phyloP scores from a whole-genome alignment of 148 eudicot species.

The Simmondsia chinensis region DNA sequence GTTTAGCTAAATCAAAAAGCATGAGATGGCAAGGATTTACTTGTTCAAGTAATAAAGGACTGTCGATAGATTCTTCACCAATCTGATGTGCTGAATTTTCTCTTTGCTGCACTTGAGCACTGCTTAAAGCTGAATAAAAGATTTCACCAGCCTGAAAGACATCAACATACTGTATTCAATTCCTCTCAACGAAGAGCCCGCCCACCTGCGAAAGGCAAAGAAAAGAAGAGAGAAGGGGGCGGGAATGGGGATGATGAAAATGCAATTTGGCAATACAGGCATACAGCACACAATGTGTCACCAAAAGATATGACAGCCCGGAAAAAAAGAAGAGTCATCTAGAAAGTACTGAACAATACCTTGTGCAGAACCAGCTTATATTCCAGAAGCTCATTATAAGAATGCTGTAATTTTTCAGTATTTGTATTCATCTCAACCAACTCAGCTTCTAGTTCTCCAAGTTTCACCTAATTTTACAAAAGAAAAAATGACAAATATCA shows the following conservation, averaged over 20 bases:
- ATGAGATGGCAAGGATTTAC: conserved; percentile 18
- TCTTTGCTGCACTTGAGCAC: conserved; percentile 49
- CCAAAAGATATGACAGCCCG: no score
- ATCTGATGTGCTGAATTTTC: conserved; percentile 28
- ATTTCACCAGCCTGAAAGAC: conserved; percentile 57
- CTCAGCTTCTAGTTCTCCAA: conserved; percentile 63
- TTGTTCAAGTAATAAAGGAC: conserved; percentile 71
- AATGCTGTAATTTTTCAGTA: conserved; percentile 54
- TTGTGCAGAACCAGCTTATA: conserved; percentile 70
- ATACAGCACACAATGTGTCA: no score
- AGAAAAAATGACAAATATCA: neutral
- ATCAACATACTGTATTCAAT: neutral
- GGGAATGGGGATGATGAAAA: no score
- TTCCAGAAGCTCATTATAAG: conserved; percentile 68
- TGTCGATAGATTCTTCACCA: conserved; percentile 61
- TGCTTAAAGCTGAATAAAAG: conserved; percentile 56
- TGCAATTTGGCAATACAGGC: no score
- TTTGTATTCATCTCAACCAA: conserved; percentile 65
- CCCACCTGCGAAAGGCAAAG: no score
- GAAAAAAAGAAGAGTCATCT: no score
- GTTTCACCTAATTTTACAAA: conserved; percentile 37
- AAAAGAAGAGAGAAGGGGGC: no score
- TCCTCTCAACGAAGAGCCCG: neutral
- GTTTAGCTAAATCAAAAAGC: neutral
- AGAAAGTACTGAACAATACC: no score